Conservation (phyloP, 768 basidiomycete genomes). For the Fomitopsis serialis region DNA sequence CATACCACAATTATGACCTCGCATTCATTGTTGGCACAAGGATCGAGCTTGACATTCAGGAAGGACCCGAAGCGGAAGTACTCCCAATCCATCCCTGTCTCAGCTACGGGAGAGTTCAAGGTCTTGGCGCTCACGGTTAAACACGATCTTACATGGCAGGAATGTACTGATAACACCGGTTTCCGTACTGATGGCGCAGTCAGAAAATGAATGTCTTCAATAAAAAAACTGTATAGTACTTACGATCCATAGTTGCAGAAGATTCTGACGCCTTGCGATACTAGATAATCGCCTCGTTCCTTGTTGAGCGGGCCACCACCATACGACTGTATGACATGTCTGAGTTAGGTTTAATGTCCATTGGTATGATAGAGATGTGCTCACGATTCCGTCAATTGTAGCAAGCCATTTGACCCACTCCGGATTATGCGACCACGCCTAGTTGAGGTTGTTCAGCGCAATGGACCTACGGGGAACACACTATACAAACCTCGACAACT, state of each 20-base stretch:
- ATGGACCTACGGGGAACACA: no score
- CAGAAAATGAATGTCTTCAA: background rate
- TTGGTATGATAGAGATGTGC: no score
- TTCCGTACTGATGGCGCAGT: background rate
- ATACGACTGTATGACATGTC: no score
- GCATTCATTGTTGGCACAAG: conserved; percentile 13
- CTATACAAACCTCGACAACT: conserved; percentile 8
- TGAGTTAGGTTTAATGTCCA: no score
- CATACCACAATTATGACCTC: conserved; percentile 16
- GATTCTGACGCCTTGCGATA: background rate
- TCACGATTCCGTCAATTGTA: no score
- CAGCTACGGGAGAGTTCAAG: background rate
- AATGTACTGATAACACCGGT: background rate
- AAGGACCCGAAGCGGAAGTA: conserved; percentile 15
- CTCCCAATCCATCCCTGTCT: conserved; percentile 10
- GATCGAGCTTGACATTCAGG: conserved; percentile 3
- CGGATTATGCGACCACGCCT: conserved; percentile 16
- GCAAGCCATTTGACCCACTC: no score
- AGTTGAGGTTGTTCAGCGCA: background rate
- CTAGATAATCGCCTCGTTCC: background rate
- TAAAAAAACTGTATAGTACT: background rate
- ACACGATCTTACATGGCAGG: background rate
- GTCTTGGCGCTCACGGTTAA: no score
- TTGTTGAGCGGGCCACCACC: conserved; percentile 2
- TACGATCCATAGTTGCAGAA: background rate